Percentiles rank a stretch among this genome's conserved stretches.
These are phyloP conservation scores for Abrus pulchellus DNA, from an alignment of 306 rosid genomes.

Conservation along the genomic window DNA sequence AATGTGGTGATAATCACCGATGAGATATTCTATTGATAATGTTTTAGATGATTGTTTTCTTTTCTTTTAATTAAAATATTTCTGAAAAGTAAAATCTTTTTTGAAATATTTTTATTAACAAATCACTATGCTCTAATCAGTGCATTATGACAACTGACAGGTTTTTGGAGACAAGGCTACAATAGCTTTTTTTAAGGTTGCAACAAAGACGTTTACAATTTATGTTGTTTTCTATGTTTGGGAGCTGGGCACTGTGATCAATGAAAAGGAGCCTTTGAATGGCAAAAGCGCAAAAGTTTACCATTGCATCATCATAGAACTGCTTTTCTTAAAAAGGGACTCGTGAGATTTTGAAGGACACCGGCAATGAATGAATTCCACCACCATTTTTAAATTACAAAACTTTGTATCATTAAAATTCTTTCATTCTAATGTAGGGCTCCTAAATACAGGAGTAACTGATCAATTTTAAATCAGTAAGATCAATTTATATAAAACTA, in stretches of 20 bases:
- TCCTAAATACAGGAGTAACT: too few relatives aligned
- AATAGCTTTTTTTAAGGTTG: constrained; percentile 8
- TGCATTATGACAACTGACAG: neutral
- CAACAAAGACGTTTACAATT: neutral
- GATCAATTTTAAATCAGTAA: too few relatives aligned
- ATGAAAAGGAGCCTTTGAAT: neutral
- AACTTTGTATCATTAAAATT: too few relatives aligned
- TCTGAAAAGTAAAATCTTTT: neutral
- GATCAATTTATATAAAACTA: too few relatives aligned
- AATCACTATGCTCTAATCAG: constrained; percentile 13
- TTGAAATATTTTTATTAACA: neutral
- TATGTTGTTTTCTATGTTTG: neutral
- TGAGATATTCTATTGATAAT: too few relatives aligned
- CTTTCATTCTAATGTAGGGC: too few relatives aligned
- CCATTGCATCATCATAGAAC: neutral
- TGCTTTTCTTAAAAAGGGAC: neutral
- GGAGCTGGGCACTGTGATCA: neutral
- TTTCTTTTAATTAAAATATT: neutral
- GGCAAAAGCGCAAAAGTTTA: constrained; percentile 21
- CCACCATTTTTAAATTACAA: too few relatives aligned
- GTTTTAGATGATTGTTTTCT: neutral
- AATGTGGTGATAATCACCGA: too few relatives aligned
- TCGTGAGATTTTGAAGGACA: neutral
- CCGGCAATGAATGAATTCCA: too few relatives aligned
- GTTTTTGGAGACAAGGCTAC: neutral